A percentile compares a stretch with the other conserved stretches of the same genome.
Evolutionary conservation across 2,329 filamentous ascomycete genomes (phyloP).

Genomic region (Fusarium vanettenii): DNA sequence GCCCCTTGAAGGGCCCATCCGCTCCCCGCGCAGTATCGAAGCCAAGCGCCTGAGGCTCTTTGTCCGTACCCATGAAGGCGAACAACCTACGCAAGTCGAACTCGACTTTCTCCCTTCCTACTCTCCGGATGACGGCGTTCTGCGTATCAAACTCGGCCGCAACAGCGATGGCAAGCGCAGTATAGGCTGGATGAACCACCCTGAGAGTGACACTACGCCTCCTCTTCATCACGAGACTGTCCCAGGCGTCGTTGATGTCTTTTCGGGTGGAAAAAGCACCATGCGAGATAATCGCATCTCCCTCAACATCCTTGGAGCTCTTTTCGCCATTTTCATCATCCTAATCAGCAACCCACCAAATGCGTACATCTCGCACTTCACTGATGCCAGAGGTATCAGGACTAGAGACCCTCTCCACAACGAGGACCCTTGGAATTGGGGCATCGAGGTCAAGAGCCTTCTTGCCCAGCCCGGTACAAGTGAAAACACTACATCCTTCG

Average conservation of each 20-base stretch:
- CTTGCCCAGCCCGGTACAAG: not conserved
- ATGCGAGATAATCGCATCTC: not conserved
- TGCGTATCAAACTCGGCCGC: not conserved
- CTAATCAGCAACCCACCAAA: not conserved
- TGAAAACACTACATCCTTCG: not conserved
- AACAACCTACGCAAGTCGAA: not conserved
- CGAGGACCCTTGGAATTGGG: not conserved
- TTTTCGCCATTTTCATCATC: not conserved
- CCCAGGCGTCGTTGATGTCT: not conserved
- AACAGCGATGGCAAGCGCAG: not conserved
- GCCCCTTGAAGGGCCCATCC: not conserved
- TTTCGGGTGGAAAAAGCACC: not conserved
- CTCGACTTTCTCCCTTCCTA: not conserved
- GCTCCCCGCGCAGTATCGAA: not conserved
- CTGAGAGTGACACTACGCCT: not conserved
- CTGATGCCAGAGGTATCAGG: not conserved
- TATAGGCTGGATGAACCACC: not conserved
- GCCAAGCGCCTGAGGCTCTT: not conserved
- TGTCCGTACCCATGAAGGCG: not conserved
- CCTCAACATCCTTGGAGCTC: not conserved
- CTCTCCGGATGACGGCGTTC: not conserved
- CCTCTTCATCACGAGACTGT: not conserved
- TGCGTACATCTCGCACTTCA: not conserved
- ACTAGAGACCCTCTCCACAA: not conserved
- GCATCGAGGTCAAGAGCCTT: not conserved